Base-by-base conservation (phyloP, 148 eudicot genomes). In the Suaeda aralocaspica region DNA sequence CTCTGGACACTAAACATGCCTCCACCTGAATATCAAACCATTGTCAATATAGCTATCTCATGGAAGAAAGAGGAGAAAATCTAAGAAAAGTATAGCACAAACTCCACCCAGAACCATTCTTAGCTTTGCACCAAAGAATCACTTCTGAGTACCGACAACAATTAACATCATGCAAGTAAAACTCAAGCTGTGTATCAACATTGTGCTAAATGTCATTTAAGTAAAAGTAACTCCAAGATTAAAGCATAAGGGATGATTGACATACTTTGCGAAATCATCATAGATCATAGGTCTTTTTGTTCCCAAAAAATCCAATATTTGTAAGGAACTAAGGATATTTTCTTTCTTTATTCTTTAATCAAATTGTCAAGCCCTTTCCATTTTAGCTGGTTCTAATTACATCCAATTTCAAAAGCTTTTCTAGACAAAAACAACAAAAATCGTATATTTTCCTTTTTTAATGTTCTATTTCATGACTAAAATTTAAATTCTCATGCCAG, bases 1-100 rank as follows among this genome's bases (percentile, higher is more conserved):
- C 66, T 73, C 81, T 73, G 58, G 77, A 48, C 59, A 69, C 77
- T 62, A 45, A 9, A 48, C 74, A 60, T 68, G 66, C 70, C 55
- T 73, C 73, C 41, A 53, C 77, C 81, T 78, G 69, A 18, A 73
- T 39, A 71, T 66, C 46, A 64, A 2, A 75, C n/a, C 34, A 51
- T n/a, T 28, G 25, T 70, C 52, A 62, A 26, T 25, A 53, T 34
- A 34, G 26, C 19, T 33, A 34, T n/a, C 25, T 60, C n/a, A 60
- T 60, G 45, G 6, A 60, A 60, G 13, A 58, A 30, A 29, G 6
- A 5, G 45, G 64, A 58, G 64, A 33, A 33, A 34, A 33, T 13
- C 44, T 18, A 34, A 3, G 22, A 60, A 10, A 12, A 34, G 34
- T 60, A 33, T 6, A 60, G 12, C 26, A 60, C 2, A 34, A 19